A percentile compares a stretch with the other conserved stretches of the same genome.
These are phyloP conservation scores for Pseudogymnoascus sp. DNA, from an alignment of 2,329 filamentous ascomycete species.

Conservation along the genomic window DNA sequence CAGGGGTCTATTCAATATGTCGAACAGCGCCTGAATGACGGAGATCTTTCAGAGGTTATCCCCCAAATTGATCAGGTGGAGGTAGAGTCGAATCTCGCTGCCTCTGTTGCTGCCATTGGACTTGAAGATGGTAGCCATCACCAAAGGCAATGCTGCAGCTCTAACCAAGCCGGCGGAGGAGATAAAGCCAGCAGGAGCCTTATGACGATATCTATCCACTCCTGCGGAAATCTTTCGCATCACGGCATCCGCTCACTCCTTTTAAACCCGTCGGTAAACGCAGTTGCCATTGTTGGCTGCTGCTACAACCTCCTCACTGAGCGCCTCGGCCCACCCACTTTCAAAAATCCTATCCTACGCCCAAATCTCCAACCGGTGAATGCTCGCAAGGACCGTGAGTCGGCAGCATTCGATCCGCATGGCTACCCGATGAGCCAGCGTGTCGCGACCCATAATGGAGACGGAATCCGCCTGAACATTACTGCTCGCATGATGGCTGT, in stretches of 20 bases:
- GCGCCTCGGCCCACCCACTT: slow-evolving; percentile 75
- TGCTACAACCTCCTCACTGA: slow-evolving; percentile 97
- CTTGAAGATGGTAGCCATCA: slow-evolving; percentile 10
- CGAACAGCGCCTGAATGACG: slow-evolving; percentile 64
- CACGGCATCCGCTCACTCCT: slow-evolving; percentile 82
- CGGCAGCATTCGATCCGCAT: slow-evolving; percentile 70
- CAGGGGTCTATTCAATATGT: slow-evolving; percentile 71
- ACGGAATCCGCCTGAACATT: slow-evolving; percentile 79
- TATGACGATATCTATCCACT: slow-evolving; percentile 93
- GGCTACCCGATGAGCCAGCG: slow-evolving; percentile 87
- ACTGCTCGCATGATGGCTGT: slow-evolving; percentile 98
- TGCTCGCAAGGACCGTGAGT: slow-evolving; percentile 60
- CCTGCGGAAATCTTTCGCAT: slow-evolving; percentile 94
- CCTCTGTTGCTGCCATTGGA: not conserved
- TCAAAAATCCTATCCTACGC: slow-evolving; percentile 72
- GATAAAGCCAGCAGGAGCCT: slow-evolving; percentile 34
- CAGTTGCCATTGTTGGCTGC: slow-evolving; percentile 94
- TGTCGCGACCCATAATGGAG: slow-evolving; percentile 48
- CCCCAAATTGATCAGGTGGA: slow-evolving; percentile 46
- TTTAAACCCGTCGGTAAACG: slow-evolving; percentile 73
- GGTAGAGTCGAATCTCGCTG: not conserved
- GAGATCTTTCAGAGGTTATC: slow-evolving; percentile 62
- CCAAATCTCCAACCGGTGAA: slow-evolving; percentile 59
- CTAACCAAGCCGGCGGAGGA: slow-evolving; percentile 20
- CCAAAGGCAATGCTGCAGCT: slow-evolving; percentile 6